Evolutionary conservation across 768 basidiomycete genomes (phyloP).

Genomic region (Tulasnella sp.): DNA sequence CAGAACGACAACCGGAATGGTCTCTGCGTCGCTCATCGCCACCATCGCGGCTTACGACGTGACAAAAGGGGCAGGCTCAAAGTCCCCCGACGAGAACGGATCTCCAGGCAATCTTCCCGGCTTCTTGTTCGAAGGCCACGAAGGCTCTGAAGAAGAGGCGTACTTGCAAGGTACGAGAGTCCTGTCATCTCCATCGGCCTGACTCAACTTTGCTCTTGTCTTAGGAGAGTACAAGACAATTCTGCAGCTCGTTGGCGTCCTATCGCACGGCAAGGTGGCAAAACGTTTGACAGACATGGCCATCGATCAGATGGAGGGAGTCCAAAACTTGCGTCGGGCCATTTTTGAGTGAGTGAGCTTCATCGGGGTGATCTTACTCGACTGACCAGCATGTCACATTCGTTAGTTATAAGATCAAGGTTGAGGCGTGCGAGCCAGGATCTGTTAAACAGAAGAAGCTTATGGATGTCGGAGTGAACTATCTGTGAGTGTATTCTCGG

Average conservation of each 20-base stretch:
- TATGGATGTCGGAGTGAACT: constrained; percentile 71
- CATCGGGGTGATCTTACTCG: no score
- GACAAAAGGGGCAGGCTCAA: constrained; percentile 11
- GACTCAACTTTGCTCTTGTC: neutral
- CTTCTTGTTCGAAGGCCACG: constrained; percentile 46
- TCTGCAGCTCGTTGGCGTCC: constrained; percentile 81
- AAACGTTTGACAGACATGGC: constrained; percentile 83
- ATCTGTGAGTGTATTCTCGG: constrained; percentile 43
- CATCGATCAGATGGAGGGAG: constrained; percentile 82
- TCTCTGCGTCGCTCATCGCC: constrained; percentile 76
- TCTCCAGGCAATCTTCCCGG: neutral
- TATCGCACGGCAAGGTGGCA: constrained; percentile 85
- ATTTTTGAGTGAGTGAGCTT: constrained; percentile 82
- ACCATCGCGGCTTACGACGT: constrained; percentile 36
- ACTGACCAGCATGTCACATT: neutral
- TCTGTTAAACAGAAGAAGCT: constrained; percentile 67
- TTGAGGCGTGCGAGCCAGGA: constrained; percentile 69
- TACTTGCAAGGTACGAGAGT: constrained; percentile 60
- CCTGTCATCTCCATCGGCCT: neutral
- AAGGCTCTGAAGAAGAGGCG: constrained; percentile 79
- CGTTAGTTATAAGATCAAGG: constrained; percentile 78
- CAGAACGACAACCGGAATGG: constrained; percentile 91
- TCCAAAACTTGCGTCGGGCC: constrained; percentile 92
- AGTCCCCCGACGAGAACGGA: constrained; percentile 4
- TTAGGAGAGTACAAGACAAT: constrained; percentile 98